Evolutionary conservation across 805 yeast species (phyloP), one percentile per base, ranked within the genome.

Genomic region (Wickerhamiella sergipiensis): DNA sequence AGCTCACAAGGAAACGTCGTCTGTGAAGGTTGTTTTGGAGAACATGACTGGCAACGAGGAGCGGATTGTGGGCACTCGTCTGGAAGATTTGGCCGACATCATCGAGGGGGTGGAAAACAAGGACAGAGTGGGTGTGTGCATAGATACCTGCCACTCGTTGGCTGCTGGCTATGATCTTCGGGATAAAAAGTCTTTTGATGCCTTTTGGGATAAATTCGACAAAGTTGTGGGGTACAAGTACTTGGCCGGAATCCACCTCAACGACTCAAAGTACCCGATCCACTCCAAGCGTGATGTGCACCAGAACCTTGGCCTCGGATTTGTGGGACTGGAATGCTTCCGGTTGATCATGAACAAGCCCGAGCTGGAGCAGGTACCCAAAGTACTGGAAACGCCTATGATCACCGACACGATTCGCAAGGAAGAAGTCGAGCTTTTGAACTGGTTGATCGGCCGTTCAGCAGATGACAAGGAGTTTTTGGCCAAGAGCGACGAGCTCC

Each of bases 11-110:
- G 79, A 78, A 51, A 92, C 98, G 0, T 59, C 68, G 6, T 82
- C 79, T 62, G 97, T 92, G 31, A 89, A 83, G 61, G 80, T 92
- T 44, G 94, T 92, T 12, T 73, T 92, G 53, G 98, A 92, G 62
- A 92, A 90, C 62, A 92, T 92, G 98, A 96, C 98, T 1, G 98
- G 98, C 9, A 94, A 87, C 59, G 96, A 95, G 2, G 83, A 85
- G 55, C 47, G 62, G 8, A 74, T 90, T 53, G 83, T 92, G 43
- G 98, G 97, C 0, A 81, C 90, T 2, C 72, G 76, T 43, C 67
- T 90, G 26, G 79, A 83, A 56, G 97, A 92, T 61, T 71, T 92
- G 46, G 71, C 74, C 26, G 76, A 75, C 21, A 89, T 92, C 15
- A 86, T 92, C 44, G 82, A 77, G 38, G 61, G 79, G 72, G 77